Conservation (phyloP, 2,329 filamentous ascomycete species). For the Pseudogymnoascus verrucosus region DNA sequence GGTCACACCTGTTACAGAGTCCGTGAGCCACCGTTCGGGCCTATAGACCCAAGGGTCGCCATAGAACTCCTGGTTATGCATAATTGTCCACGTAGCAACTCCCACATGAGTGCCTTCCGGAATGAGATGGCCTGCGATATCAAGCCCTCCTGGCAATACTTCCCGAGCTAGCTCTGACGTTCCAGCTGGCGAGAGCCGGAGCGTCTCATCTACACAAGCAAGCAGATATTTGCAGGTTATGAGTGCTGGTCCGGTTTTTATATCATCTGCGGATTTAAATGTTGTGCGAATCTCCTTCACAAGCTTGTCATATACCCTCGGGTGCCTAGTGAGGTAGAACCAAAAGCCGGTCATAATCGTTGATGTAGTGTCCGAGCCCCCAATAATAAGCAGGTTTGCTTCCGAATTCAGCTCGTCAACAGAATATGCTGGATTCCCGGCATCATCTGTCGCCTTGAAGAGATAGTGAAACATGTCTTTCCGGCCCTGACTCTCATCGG, state of each 20-base stretch:
- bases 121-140: neutral
- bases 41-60: conserved; percentile 9
- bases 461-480: conserved; percentile 9
- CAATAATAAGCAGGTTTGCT: conserved; percentile 1
- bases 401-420: conserved; percentile 18
- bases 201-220: conserved; percentile 38
- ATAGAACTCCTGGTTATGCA: neutral
- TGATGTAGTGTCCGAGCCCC: conserved; percentile 2
- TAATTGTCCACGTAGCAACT: neutral
- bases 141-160: neutral
- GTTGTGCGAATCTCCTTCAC: conserved; percentile 28
- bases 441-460: neutral
- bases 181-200: conserved; percentile 34
- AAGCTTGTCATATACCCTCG: conserved; percentile 21
- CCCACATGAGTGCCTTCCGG: neutral
- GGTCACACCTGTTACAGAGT: conserved; percentile 12
- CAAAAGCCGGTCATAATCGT: conserved; percentile 22
- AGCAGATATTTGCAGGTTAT: conserved; percentile 26
- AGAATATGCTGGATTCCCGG: neutral
- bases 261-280: conserved; percentile 26
- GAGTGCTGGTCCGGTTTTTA: conserved; percentile 17
- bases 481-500: neutral
- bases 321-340: conserved; percentile 30
- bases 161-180: neutral
- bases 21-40: conserved; percentile 16